Percentiles rank a stretch among this genome's conserved stretches.
These are phyloP conservation scores for Aspergillus fumigatiaffinis DNA, from an alignment of 2,329 filamentous ascomycete genomes.

Conservation along the genomic window DNA sequence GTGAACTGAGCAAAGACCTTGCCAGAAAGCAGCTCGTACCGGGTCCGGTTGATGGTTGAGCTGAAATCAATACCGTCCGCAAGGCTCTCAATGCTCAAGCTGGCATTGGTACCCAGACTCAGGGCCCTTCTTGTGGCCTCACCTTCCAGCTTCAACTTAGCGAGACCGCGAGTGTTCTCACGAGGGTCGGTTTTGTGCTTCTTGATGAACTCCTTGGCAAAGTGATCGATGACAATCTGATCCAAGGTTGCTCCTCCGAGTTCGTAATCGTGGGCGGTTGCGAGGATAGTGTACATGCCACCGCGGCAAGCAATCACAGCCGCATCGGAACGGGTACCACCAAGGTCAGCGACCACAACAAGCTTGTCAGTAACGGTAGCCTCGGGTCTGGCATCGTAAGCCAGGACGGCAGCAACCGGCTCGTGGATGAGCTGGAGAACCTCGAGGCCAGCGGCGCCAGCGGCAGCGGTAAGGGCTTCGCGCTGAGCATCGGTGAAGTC, in stretches of 20 bases:
- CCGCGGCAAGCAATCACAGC: conserved; percentile 85
- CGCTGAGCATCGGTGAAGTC: conserved; percentile 89
- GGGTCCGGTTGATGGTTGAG: conserved; percentile 84
- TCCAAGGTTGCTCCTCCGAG: conserved; percentile 82
- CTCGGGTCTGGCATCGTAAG: conserved; percentile 83
- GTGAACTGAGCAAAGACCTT: conserved; percentile 88
- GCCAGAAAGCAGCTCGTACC: conserved; percentile 83
- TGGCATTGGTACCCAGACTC: conserved; percentile 80
- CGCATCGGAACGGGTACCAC: conserved; percentile 88
- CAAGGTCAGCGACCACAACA: conserved; percentile 85
- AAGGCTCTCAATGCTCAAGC: conserved; percentile 89
- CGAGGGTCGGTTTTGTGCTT: conserved; percentile 89
- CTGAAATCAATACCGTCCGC: conserved; percentile 87
- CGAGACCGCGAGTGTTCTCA: conserved; percentile 72
- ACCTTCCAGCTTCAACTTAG: conserved; percentile 88
- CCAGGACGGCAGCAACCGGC: conserved; percentile 80
- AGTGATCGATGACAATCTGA: conserved; percentile 89
- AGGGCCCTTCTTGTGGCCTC: conserved; percentile 91
- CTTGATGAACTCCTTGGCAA: conserved; percentile 98
- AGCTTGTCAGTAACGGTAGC: conserved; percentile 76
- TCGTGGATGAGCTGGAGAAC: conserved; percentile 91
- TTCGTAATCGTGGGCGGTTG: conserved; percentile 93
- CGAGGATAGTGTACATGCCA: conserved; percentile 93
- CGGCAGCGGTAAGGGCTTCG: conserved; percentile 70
- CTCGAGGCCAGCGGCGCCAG: conserved; percentile 77